phyloP scores from a whole-genome alignment of 2,329 filamentous ascomycete genomes.

The Aureobasidium sp. region DNA sequence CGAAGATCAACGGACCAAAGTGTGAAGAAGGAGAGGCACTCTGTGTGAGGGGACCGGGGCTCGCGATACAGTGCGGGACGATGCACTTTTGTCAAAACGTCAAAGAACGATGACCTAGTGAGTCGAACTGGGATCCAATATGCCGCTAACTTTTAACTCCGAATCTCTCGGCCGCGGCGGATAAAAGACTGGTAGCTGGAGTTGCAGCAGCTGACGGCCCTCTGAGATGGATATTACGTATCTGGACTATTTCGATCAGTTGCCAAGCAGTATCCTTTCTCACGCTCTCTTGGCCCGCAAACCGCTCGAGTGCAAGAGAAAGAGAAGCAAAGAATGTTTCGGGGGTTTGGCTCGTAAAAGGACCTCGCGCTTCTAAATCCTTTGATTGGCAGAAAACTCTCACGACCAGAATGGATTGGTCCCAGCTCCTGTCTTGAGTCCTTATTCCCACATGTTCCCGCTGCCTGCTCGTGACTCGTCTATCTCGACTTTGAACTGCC shows the following conservation, averaged over 20 bases:
- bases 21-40: not conserved
- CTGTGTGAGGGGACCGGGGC: not conserved
- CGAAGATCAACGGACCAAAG: not conserved
- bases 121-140: slow-evolving; percentile 2
- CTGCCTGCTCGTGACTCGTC: not conserved
- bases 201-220: not conserved
- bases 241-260: not conserved
- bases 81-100: slow-evolving; percentile 12
- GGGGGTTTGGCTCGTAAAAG: not conserved
- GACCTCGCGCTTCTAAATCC: not conserved
- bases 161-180: slow-evolving; percentile 8
- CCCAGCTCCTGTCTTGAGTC: not conserved
- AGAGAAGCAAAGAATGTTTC: not conserved
- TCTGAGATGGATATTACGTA: slow-evolving; percentile 1
- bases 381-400: slow-evolving; percentile 3
- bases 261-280: not conserved
- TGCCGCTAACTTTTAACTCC: slow-evolving; percentile 10
- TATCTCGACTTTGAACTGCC: not conserved
- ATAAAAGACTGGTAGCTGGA: not conserved
- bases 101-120: slow-evolving; percentile 9
- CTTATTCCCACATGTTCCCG: slow-evolving; percentile 12
- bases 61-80: not conserved
- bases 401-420: slow-evolving; percentile 6
- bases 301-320: not conserved
- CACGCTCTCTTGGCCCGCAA: not conserved